phyloP scores from a whole-genome alignment of 83 land plant genomes.

The Picea abies region DNA sequence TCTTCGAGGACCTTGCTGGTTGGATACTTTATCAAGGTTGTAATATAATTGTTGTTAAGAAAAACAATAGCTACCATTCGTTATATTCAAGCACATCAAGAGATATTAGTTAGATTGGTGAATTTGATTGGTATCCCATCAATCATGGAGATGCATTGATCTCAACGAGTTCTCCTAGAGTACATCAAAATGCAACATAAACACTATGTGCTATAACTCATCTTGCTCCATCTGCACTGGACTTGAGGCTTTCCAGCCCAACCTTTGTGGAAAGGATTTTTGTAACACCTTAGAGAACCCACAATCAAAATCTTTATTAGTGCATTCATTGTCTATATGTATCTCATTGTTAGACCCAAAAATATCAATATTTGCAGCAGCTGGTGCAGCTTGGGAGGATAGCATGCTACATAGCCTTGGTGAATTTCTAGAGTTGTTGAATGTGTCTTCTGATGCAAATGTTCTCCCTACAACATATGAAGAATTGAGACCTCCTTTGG shows the following conservation, averaged over 20 bases:
- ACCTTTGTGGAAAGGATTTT: conserved; percentile 67
- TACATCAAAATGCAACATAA: conserved; percentile 89
- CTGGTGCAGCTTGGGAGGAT: conserved; percentile 48
- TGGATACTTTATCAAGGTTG: too few relatives aligned
- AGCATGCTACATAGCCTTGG: conserved; percentile 88
- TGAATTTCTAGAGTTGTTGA: conserved; percentile 63
- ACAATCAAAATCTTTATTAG: conserved; percentile 47
- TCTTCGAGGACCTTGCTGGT: too few relatives aligned
- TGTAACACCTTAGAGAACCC: conserved; percentile 30
- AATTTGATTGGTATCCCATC: conserved; percentile 93
- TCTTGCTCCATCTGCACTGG: conserved; percentile 74
- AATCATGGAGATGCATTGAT: conserved; percentile 76
- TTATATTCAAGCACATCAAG: conserved; percentile 65
- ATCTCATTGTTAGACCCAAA: conserved; percentile 65
- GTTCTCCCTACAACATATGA: conserved; percentile 84
- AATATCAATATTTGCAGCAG: conserved; percentile 33
- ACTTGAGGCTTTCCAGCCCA: conserved; percentile 75
- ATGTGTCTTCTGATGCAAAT: conserved; percentile 65
- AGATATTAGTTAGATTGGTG: conserved; percentile 67
- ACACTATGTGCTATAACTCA: conserved; percentile 71
- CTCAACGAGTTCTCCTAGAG: conserved; percentile 62
- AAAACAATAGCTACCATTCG: too few relatives aligned
- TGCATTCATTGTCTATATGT: conserved; percentile 60
- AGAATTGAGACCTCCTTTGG: conserved; percentile 79
- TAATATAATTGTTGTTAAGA: too few relatives aligned